These are phyloP conservation scores for Coriolopsis trogii DNA, from an alignment of 1,284 basidiomycete species.

Conservation along the genomic window DNA sequence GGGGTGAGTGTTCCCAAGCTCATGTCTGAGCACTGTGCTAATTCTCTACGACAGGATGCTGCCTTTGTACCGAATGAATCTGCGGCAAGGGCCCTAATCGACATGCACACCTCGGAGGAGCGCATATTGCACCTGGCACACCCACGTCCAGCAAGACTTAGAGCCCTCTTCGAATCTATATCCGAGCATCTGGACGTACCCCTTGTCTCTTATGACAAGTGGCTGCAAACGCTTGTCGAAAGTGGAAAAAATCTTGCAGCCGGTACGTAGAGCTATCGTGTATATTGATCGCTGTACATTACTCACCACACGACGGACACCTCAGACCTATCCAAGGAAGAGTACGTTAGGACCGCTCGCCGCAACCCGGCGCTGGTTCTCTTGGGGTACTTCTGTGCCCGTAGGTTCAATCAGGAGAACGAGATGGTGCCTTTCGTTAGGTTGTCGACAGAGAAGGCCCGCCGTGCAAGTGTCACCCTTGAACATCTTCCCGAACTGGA, in stretches of 20 bases:
- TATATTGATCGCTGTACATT: background rate
- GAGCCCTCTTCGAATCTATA: constrained; percentile 11
- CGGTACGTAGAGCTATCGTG: background rate
- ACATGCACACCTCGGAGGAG: constrained; percentile 16
- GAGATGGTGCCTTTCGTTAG: background rate
- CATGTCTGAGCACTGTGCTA: background rate
- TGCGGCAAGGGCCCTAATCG: constrained; percentile 22
- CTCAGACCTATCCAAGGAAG: background rate
- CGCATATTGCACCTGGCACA: constrained; percentile 30
- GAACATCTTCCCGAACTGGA: background rate
- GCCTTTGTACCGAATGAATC: constrained; percentile 27
- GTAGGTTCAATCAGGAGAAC: background rate
- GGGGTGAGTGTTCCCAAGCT: constrained; percentile 12
- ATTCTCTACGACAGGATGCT: constrained; percentile 4
- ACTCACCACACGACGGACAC: background rate
- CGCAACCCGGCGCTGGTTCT: constrained; percentile 14
- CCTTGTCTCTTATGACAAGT: constrained; percentile 20
- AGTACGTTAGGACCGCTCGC: constrained; percentile 2
- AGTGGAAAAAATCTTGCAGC: background rate
- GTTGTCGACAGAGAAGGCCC: constrained; percentile 1
- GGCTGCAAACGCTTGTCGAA: constrained; percentile 16
- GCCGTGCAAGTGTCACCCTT: background rate
- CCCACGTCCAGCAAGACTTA: constrained; percentile 22
- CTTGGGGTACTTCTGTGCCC: constrained; percentile 15
- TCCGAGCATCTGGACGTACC: constrained; percentile 15